These are phyloP conservation scores for Globisporangium takayamanum DNA, from an alignment of 352 stramenopile genomes.

Conservation along the genomic window DNA sequence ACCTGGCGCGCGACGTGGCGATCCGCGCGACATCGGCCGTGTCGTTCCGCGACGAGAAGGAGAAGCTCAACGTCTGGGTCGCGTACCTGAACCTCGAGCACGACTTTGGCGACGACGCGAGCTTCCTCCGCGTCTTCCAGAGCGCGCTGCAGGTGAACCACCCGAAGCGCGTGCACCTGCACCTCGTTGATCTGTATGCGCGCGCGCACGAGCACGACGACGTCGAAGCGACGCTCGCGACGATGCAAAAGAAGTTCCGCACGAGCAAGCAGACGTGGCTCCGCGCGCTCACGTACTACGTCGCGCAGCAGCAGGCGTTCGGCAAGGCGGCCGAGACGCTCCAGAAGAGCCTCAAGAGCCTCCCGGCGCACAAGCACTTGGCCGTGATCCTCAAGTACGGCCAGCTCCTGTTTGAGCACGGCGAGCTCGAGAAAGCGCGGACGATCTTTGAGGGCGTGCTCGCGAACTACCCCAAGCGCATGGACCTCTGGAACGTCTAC, in stretches of 20 bases:
- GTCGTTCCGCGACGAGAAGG: conserved; percentile 93
- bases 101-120: conserved; percentile 91
- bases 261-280: conserved; percentile 89
- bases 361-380: conserved; percentile 93
- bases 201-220: conserved; percentile 61
- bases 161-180: conserved; percentile 93
- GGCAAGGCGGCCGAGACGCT: conserved; percentile 83
- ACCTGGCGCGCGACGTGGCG: conserved; percentile 89
- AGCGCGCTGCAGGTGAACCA: conserved; percentile 91
- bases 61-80: conserved; percentile 97
- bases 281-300: conserved; percentile 77
- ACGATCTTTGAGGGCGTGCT: conserved; percentile 95
- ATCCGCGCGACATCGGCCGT: conserved; percentile 91
- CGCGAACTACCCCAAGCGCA: conserved; percentile 92
- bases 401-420: conserved; percentile 93
- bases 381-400: conserved; percentile 94
- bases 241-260: conserved; percentile 91
- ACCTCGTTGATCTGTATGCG: conserved; percentile 91
- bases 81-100: conserved; percentile 95
- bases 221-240: conserved; percentile 65
- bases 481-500: conserved; percentile 96
- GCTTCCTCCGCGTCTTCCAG: conserved; percentile 89
- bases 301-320: conserved; percentile 72
- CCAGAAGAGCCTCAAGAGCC: conserved; percentile 88
- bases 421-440: conserved; percentile 89